Evolutionary conservation across 2,329 filamentous ascomycete species (phyloP).

Genomic region (Bisporella sp.): DNA sequence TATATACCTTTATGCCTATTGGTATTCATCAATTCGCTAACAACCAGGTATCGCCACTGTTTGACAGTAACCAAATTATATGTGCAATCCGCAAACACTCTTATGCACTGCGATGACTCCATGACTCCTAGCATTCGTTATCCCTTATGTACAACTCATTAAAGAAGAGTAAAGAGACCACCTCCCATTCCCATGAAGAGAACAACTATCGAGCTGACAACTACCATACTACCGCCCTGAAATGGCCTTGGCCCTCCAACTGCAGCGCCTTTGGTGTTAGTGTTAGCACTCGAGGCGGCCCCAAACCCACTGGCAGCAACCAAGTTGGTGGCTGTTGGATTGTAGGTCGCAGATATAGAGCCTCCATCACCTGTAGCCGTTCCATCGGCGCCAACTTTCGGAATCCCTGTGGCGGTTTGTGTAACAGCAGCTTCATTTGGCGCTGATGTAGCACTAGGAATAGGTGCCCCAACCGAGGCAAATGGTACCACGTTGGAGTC

Average conservation of each 20-base stretch:
- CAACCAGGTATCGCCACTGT: too few relatives aligned
- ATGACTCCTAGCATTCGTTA: too few relatives aligned
- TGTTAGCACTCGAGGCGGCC: neutral
- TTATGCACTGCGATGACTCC: too few relatives aligned
- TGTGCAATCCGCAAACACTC: too few relatives aligned
- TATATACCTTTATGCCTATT: too few relatives aligned
- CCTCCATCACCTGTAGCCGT: conserved; percentile 3
- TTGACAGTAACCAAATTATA: too few relatives aligned
- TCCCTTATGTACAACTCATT: neutral
- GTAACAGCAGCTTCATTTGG: conserved; percentile 18
- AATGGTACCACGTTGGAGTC: conserved; percentile 26
- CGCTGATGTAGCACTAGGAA: conserved; percentile 20
- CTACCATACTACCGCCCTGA: neutral
- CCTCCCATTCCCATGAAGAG: neutral
- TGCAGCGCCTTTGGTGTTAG: neutral
- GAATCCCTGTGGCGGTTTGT: conserved; percentile 22
- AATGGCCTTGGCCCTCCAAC: neutral
- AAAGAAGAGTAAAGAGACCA: neutral
- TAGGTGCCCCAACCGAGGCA: conserved; percentile 19
- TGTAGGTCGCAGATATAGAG: neutral
- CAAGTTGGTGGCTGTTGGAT: neutral
- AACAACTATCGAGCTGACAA: neutral
- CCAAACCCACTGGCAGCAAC: neutral
- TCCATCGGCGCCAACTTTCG: conserved; percentile 12
- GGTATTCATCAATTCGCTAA: too few relatives aligned